Conservation (phyloP, 805 yeast species). For the Cyberlindnera subsufficiens region DNA sequence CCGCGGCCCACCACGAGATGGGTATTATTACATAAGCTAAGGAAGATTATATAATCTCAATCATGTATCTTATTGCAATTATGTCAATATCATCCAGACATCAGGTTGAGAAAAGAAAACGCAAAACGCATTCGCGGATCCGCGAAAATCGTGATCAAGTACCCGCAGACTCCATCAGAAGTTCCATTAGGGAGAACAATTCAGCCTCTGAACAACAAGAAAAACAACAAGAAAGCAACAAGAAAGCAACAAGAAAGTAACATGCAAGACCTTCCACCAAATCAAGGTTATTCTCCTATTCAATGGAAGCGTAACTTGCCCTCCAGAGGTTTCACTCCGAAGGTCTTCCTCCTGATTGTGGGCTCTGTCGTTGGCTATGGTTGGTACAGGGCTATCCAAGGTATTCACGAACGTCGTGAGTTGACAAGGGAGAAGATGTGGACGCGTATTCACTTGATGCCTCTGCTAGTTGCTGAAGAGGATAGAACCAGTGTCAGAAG, state of each 20-base stretch:
- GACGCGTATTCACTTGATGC: constrained; percentile 69
- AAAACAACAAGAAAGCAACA: neutral
- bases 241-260: neutral
- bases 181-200: neutral
- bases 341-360: constrained; percentile 60
- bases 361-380: constrained; percentile 66
- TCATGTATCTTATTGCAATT: too few relatives aligned
- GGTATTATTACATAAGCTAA: too few relatives aligned
- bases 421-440: constrained; percentile 69
- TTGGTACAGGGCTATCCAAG: constrained; percentile 57
- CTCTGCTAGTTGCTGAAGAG: constrained; percentile 73
- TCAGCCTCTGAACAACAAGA: neutral
- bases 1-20: too few relatives aligned
- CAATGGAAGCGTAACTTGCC: constrained; percentile 90
- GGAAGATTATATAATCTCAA: too few relatives aligned
- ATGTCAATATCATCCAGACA: too few relatives aligned
- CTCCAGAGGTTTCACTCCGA: constrained; percentile 77
- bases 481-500: constrained; percentile 77
- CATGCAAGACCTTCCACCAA: constrained; percentile 78
- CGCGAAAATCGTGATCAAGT: neutral
- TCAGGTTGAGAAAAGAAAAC: too few relatives aligned
- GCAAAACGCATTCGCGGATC: too few relatives aligned
- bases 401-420: constrained; percentile 73
- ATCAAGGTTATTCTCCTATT: constrained; percentile 77
- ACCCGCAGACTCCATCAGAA: too few relatives aligned